Evolutionary conservation across 1,284 basidiomycete species (phyloP), one percentile per base, ranked within the genome.

Genomic region (Trichosporon asahii): DNA sequence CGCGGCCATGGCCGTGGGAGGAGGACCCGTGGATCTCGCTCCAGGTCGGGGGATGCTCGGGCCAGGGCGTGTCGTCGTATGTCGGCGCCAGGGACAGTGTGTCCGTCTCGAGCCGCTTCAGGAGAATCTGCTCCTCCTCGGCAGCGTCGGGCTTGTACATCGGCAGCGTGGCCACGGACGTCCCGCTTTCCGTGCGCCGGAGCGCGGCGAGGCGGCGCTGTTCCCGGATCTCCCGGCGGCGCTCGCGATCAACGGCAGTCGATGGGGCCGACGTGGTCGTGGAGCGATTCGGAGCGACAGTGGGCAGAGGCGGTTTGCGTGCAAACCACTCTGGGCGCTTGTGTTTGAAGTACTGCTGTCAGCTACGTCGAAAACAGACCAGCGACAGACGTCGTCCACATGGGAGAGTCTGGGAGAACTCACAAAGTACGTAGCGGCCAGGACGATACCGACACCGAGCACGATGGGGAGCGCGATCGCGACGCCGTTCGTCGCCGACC

Each of bases 71-170:
- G 57, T 61, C 57, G 57, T 61, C 57, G 29, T 61, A 61, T 7
- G 57, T 31, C 18, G 57, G 57, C 27, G 57, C 57, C 6, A n/a
- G 15, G 5, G 27, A 31, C 5, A 29, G 21, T 5, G 27, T n/a
- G 15, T 61, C 57, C 15, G 27, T 61, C 29, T 61, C 57, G 57
- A 33, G 27, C 27, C 29, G 29, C 29, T 61, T 61, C 27, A 61
- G 57, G 18, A 61, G 57, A 31, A 61, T 61, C 57, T 61, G 57
- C 57, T 61, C 57, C 18, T 61, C 57, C 27, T 61, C 57, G 18
- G 15, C 57, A 3, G 57, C 27, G 12, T 33, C 29, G 15, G 29
- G 14, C 29, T 61, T 61, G 29, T 61, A 61, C 29, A 18, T 9
- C 18, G 57, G 57, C 15, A 61, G 27, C 18, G 57, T 61, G 15